Base-by-base conservation (phyloP, 1,284 basidiomycete species). In the Volvariella surrecta region DNA sequence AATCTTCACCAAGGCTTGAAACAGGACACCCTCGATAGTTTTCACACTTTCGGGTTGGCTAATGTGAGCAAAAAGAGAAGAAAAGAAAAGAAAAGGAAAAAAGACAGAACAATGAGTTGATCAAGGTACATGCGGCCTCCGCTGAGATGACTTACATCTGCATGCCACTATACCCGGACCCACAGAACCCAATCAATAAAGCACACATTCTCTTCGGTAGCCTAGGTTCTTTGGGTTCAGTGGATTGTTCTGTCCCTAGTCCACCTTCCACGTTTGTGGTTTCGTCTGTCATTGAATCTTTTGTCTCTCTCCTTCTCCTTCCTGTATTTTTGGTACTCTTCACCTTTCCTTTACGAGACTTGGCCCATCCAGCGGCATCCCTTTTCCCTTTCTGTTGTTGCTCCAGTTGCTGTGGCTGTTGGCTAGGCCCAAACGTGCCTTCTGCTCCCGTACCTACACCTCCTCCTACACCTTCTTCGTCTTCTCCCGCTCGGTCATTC, bases 21-120 rank as follows among this genome's bases (percentile, higher is more conserved):
- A 99, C 31, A 99, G 66, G 44, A 83, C 78, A 15, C 91, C 89
- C 62, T 99, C 96, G 52, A 99, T 95, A 0, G 95, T 99, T 40
- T 73, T 74, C 18, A 56, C 52, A 8, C 79, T 73, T 38, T 78
- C 63, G 60, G 76, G 70, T 60, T 84, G 74, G 43, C 73, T 77
- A 45, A 24, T 11, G 11, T 6, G 24, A 28, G 11, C 24, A 28
- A n/a, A n/a, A n/a, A n/a, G n/a, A n/a, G n/a, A n/a, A n/a, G n/a
- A n/a, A n/a, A 28, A 39, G 19, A 8, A 45, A 46, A 30, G 37
- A 8, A 37, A 48, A 45, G 40, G 31, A 30, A 32, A 32, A 24
- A 45, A 11, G 31, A 47, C n/a, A 21, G 40, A 24, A 9, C 30
- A 15, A 9, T 9, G 21, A 38, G 20, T 21, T 32, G 15, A 40